Conservation (phyloP, 2,329 filamentous ascomycete species). For the Diaporthe humulicola region DNA sequence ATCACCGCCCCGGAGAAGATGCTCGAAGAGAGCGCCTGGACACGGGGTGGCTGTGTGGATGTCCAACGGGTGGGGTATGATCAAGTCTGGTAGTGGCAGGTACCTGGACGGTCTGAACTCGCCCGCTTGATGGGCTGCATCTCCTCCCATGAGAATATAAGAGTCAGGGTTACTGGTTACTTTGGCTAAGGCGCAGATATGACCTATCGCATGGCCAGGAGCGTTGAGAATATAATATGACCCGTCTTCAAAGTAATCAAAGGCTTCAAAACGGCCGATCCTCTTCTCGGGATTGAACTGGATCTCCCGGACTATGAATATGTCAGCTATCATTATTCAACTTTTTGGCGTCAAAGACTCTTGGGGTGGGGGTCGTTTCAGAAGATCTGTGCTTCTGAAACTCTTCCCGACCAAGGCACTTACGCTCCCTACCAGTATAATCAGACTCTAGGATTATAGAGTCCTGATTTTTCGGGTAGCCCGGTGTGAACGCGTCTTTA, state of each 20-base stretch:
- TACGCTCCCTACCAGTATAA: conserved; percentile 42
- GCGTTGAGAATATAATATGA: conserved; percentile 39
- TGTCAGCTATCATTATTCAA: background rate
- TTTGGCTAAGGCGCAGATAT: conserved; percentile 53
- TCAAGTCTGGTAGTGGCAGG: conserved; percentile 47
- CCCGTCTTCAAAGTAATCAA: conserved; percentile 38
- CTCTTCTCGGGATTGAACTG: conserved; percentile 43
- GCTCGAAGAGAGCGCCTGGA: conserved; percentile 55
- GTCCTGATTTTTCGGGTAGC: conserved; percentile 41
- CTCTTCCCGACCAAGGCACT: background rate
- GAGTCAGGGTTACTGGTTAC: conserved; percentile 49
- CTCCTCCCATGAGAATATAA: conserved; percentile 59
- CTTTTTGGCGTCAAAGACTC: background rate
- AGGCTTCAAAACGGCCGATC: conserved; percentile 35
- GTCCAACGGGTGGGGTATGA: conserved; percentile 56
- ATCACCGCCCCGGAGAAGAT: conserved; percentile 51
- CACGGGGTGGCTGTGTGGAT: conserved; percentile 48
- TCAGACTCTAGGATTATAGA: conserved; percentile 45
- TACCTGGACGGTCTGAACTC: conserved; percentile 51
- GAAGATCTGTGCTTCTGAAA: background rate
- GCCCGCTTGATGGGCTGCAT: conserved; percentile 57
- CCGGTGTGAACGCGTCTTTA: conserved; percentile 43
- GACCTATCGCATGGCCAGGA: conserved; percentile 36
- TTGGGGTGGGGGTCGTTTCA: background rate
- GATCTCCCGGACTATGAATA: conserved; percentile 43